phyloP scores from a whole-genome alignment of 2,329 filamentous ascomycete species.

The Ascochyta viciae-villosae region DNA sequence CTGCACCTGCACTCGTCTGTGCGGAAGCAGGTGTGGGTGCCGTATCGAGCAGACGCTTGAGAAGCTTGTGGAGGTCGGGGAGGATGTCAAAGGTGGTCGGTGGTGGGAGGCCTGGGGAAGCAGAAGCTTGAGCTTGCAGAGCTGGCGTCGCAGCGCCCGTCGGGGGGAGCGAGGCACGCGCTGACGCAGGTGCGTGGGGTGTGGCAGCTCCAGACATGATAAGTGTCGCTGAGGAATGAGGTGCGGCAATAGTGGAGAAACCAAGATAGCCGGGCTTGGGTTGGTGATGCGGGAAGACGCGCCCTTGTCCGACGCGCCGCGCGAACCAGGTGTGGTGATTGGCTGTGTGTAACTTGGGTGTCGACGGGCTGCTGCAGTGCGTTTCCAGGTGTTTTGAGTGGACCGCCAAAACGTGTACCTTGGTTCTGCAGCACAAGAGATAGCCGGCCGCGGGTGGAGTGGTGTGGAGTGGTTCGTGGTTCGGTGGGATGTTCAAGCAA shows the following conservation, averaged over 20 bases:
- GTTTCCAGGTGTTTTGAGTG: conserved; percentile 2
- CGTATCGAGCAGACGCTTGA: conserved; percentile 71
- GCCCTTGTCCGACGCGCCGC: conserved; percentile 24
- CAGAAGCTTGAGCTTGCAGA: conserved; percentile 41
- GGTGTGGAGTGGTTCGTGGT: neutral
- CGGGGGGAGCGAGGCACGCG: conserved; percentile 40
- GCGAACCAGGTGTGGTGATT: conserved; percentile 25
- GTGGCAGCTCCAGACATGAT: conserved; percentile 45
- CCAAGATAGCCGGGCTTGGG: conserved; percentile 21
- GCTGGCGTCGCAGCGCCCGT: conserved; percentile 43
- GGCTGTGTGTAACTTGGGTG: conserved; percentile 19
- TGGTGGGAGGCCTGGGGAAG: conserved; percentile 70
- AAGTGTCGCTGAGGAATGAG: conserved; percentile 13
- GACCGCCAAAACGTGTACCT: conserved; percentile 5
- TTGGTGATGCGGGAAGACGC: conserved; percentile 28
- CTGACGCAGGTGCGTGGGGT: conserved; percentile 42
- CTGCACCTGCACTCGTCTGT: conserved; percentile 34
- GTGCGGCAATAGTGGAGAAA: conserved; percentile 3
- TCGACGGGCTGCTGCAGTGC: conserved; percentile 4
- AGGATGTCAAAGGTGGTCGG: conserved; percentile 86
- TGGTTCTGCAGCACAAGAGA: conserved; percentile 14
- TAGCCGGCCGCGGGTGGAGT: conserved; percentile 34
- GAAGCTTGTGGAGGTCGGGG: conserved; percentile 78
- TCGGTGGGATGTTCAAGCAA: conserved; percentile 18
- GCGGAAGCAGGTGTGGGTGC: conserved; percentile 34